Evolutionary conservation across 1,284 basidiomycete genomes (phyloP).

Genomic region (Melampsora larici-populina): DNA sequence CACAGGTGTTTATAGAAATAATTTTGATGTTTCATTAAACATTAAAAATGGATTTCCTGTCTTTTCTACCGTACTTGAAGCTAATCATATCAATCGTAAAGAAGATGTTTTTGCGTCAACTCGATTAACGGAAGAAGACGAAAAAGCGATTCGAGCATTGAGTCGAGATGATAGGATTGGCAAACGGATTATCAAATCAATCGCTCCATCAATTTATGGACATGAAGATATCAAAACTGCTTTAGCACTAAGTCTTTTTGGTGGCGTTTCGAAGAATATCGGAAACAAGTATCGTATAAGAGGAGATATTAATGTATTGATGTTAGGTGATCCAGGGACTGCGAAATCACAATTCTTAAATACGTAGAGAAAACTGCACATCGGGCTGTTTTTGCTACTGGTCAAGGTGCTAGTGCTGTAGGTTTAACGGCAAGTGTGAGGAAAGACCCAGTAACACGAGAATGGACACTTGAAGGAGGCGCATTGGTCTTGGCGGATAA

Average conservation of each 20-base stretch:
- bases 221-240: constrained; percentile 99
- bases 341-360: constrained; percentile 99
- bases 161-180: constrained; percentile 88
- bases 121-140: constrained; percentile 93
- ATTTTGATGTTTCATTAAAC: constrained; percentile 96
- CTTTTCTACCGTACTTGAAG: constrained; percentile 95
- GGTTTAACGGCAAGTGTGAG: constrained; percentile 97
- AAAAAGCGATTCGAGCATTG: constrained; percentile 79
- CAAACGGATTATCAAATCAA: constrained; percentile 95
- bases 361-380: constrained; percentile 98
- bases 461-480: constrained; percentile 98
- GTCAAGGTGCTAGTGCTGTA: constrained; percentile 94
- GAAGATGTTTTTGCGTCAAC: constrained; percentile 90
- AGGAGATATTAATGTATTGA: constrained; percentile 93
- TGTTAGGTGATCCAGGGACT: constrained; percentile 95
- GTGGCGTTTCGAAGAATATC: constrained; percentile 90
- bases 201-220: constrained; percentile 96
- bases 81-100: constrained; percentile 96
- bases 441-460: constrained; percentile 92
- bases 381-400: constrained; percentile 95
- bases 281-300: constrained; percentile 93
- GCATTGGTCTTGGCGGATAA: constrained; percentile 96
- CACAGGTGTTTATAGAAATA: constrained; percentile 96
- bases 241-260: constrained; percentile 87
- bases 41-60: constrained; percentile 99